These are phyloP conservation scores for Thelonectria discophora DNA, from an alignment of 2,329 filamentous ascomycete species.

Conservation along the genomic window DNA sequence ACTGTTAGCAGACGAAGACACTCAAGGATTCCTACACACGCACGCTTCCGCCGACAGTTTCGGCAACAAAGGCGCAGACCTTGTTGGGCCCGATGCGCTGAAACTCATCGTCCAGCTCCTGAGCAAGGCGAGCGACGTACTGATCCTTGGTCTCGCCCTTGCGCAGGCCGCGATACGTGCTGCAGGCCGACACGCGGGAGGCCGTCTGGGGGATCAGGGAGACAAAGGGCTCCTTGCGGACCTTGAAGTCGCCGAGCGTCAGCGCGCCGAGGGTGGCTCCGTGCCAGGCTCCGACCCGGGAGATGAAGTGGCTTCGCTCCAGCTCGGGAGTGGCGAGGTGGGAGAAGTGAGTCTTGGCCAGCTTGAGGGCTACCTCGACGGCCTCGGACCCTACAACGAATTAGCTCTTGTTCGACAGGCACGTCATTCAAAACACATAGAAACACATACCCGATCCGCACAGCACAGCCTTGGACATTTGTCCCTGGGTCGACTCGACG, in stretches of 20 bases:
- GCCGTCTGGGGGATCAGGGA: conserved; percentile 31
- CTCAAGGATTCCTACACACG: background rate
- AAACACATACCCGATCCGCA: conserved; percentile 32
- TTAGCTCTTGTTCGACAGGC: rapidly evolving
- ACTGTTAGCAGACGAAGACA: background rate
- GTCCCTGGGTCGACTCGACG: conserved; percentile 30
- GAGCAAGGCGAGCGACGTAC: conserved; percentile 52
- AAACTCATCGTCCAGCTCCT: conserved; percentile 59
- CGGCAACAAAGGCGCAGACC: conserved; percentile 59
- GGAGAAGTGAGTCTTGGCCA: conserved; percentile 34
- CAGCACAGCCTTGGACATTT: conserved; percentile 35
- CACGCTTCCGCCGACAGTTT: conserved; percentile 51
- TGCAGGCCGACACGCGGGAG: conserved; percentile 24
- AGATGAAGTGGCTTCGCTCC: conserved; percentile 10
- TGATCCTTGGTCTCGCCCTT: conserved; percentile 48
- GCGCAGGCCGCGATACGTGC: conserved; percentile 33
- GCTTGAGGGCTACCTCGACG: conserved; percentile 34
- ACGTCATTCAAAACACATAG: too few relatives aligned
- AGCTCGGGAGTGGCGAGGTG: conserved; percentile 30
- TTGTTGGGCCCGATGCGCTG: conserved; percentile 54
- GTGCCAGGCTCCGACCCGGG: background rate
- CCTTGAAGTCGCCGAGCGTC: conserved; percentile 33
- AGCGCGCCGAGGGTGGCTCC: conserved; percentile 32
- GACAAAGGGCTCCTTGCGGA: conserved; percentile 33
- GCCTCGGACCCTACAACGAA: conserved; percentile 31